Evolutionary conservation across 176 grass and related monocot species (phyloP).

Genomic region (Aegilops bicornis): DNA sequence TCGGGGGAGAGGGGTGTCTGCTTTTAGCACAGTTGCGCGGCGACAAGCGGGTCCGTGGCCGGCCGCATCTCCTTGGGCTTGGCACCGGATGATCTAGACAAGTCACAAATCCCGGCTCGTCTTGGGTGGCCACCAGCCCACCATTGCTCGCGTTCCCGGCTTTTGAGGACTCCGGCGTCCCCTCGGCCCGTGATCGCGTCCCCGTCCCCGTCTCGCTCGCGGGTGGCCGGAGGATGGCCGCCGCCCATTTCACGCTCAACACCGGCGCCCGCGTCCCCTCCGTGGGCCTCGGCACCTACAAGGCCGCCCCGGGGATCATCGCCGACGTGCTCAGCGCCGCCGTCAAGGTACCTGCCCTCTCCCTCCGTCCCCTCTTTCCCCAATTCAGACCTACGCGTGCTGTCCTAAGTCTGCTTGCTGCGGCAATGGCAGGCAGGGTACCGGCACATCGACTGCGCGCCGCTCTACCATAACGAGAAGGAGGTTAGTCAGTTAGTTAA

Average conservation of each 20-base stretch:
- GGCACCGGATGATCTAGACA: not conserved
- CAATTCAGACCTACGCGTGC: not conserved
- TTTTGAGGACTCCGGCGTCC: not conserved
- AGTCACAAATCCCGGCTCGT: too few species aligned
- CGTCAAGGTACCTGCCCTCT: slow-evolving; percentile 44
- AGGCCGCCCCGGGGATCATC: slow-evolving; percentile 52
- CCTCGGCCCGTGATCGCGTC: not conserved
- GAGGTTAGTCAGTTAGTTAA: slow-evolving; percentile 37
- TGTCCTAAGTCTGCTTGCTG: not conserved
- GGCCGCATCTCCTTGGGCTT: not conserved
- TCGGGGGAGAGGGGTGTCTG: not conserved
- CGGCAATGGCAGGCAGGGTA: slow-evolving; percentile 58
- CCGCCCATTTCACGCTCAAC: slow-evolving; percentile 62
- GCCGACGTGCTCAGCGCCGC: slow-evolving; percentile 46
- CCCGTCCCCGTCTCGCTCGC: too few species aligned
- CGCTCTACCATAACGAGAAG: slow-evolving; percentile 62
- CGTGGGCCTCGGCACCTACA: slow-evolving; percentile 76
- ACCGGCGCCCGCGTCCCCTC: slow-evolving; percentile 77
- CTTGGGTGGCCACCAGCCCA: too few species aligned
- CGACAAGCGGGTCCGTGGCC: not conserved
- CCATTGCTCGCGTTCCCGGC: not conserved
- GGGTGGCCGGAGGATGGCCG: slow-evolving; percentile 28
- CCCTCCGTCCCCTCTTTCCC: not conserved
- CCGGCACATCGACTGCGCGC: slow-evolving; percentile 80
- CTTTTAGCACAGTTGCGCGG: not conserved